Conservation (phyloP, 1,284 basidiomycete species). For the Heterobasidion irregulare region DNA sequence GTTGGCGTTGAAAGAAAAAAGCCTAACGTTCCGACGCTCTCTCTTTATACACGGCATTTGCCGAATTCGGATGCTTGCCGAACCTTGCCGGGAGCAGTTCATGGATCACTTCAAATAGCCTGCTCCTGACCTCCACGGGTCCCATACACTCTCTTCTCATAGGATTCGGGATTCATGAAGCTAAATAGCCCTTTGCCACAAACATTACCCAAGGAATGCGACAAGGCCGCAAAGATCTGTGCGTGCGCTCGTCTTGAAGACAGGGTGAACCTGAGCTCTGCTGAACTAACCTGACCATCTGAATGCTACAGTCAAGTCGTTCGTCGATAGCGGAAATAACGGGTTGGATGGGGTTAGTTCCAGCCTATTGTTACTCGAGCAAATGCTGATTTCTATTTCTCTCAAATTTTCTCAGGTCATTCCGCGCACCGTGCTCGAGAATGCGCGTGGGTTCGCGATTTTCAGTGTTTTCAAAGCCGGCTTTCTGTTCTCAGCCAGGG, state of each 20-base stretch:
- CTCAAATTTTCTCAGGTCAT: constrained; percentile 39
- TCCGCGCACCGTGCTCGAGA: constrained; percentile 57
- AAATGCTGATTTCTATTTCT: background rate
- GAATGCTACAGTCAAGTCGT: constrained; percentile 50
- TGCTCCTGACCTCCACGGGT: background rate
- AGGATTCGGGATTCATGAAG: constrained; percentile 37
- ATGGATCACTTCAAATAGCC: constrained; percentile 2
- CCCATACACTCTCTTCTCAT: background rate
- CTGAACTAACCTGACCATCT: background rate
- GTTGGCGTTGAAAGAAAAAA: constrained; percentile 16
- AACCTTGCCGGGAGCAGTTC: background rate
- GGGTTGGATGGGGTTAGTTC: constrained; percentile 56
- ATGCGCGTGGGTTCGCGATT: constrained; percentile 81
- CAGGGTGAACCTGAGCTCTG: background rate
- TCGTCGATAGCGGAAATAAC: constrained; percentile 63
- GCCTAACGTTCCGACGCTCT: background rate
- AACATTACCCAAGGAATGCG: constrained; percentile 63
- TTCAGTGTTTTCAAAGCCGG: constrained; percentile 78
- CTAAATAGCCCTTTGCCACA: constrained; percentile 64
- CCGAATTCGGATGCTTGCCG: background rate
- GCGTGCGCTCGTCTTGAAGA: constrained; percentile 16
- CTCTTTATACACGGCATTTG: background rate
- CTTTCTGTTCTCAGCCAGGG: constrained; percentile 71
- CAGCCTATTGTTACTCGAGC: background rate
- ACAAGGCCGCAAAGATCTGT: constrained; percentile 72